phyloP scores from a whole-genome alignment of 768 basidiomycete species.

The Leucocoprinus leucothites region DNA sequence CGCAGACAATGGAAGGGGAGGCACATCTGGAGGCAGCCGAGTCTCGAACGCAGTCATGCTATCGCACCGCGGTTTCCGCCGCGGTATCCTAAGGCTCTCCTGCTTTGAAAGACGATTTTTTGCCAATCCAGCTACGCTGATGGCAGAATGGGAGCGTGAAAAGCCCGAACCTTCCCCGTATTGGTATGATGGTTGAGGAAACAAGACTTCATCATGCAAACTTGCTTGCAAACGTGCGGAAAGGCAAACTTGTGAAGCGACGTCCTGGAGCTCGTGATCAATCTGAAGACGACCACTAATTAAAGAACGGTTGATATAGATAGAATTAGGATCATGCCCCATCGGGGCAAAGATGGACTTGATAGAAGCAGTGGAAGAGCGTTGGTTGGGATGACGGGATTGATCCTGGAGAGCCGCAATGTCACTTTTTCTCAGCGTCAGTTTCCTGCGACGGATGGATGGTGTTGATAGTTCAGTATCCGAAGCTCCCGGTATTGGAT shows the following conservation, averaged over 20 bases:
- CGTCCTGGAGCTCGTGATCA: slow-evolving; percentile 76
- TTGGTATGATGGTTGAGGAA: slow-evolving; percentile 46
- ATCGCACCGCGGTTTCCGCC: slow-evolving; percentile 46
- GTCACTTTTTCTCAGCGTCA: slow-evolving; percentile 23
- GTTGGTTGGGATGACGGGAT: slow-evolving; percentile 41
- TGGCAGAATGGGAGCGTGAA: slow-evolving; percentile 53
- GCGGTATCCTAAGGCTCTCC: slow-evolving; percentile 66
- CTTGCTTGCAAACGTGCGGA: slow-evolving; percentile 65
- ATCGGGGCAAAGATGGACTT: slow-evolving; percentile 56
- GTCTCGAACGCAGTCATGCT: slow-evolving; percentile 30
- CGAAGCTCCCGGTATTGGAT: slow-evolving; percentile 21
- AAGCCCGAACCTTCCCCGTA: slow-evolving; percentile 34
- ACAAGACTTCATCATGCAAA: slow-evolving; percentile 60
- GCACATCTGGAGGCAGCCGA: slow-evolving; percentile 20
- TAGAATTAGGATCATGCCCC: slow-evolving; percentile 50
- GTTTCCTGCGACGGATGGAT: slow-evolving; percentile 29
- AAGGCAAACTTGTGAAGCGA: slow-evolving; percentile 72
- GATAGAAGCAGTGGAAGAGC: slow-evolving; percentile 63
- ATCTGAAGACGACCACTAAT: slow-evolving; percentile 63
- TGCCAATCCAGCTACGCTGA: slow-evolving; percentile 61
- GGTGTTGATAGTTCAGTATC: slow-evolving; percentile 33
- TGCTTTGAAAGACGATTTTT: slow-evolving; percentile 61
- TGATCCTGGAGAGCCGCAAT: slow-evolving; percentile 21
- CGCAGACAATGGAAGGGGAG: slow-evolving; percentile 18
- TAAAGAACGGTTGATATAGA: slow-evolving; percentile 67